Evolutionary conservation across 495 filamentous ascomycete genomes (phyloP).

Genomic region (Xylaria scruposa): DNA sequence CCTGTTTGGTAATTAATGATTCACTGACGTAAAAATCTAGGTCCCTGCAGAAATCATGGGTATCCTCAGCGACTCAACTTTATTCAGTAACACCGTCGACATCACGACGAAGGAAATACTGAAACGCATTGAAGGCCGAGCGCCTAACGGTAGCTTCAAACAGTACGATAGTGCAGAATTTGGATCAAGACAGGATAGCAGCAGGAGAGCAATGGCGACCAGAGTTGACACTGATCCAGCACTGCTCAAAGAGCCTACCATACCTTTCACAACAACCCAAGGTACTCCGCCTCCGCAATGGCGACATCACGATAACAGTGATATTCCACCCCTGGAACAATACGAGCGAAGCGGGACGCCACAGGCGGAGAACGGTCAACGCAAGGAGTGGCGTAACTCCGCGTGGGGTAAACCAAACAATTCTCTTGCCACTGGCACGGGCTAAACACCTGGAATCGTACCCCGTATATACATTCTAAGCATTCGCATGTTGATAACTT

Average conservation of each 20-base stretch:
- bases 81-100: constrained; percentile 82
- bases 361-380: constrained; percentile 44
- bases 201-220: constrained; percentile 52
- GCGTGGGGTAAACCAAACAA: constrained; percentile 54
- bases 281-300: constrained; percentile 54
- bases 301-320: constrained; percentile 47
- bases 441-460: constrained; percentile 24
- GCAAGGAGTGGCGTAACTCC: constrained; percentile 61
- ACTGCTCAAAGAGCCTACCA: constrained; percentile 67
- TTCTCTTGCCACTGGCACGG: constrained; percentile 41
- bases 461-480: constrained; percentile 27
- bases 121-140: constrained; percentile 82
- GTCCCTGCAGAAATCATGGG: constrained; percentile 90
- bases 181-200: constrained; percentile 53
- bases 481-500: constrained; percentile 25
- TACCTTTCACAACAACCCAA: constrained; percentile 46
- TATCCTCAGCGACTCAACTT: constrained; percentile 78
- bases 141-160: constrained; percentile 61
- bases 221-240: constrained; percentile 79
- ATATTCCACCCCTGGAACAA: constrained; percentile 44
- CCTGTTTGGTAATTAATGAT: constrained; percentile 12
- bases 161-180: constrained; percentile 66
- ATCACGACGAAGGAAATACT: constrained; percentile 97
- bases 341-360: constrained; percentile 46
- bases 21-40: constrained; percentile 54